phyloP scores from a whole-genome alignment of 2,329 filamentous ascomycete species.

The Ophiocordyceps unilateralis region DNA sequence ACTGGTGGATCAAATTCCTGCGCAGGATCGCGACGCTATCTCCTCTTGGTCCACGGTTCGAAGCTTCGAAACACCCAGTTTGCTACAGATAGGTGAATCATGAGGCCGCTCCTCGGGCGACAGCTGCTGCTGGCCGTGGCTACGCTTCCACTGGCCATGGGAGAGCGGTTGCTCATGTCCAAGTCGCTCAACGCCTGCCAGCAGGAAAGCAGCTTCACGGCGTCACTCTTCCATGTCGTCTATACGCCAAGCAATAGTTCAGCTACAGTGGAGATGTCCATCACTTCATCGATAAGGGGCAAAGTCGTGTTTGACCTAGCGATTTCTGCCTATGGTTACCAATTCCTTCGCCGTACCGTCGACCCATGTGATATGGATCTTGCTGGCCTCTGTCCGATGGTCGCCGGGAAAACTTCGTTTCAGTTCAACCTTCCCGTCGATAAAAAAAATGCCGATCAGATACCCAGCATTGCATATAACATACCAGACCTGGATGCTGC shows the following conservation, averaged over 20 bases:
- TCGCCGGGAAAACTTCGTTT: conserved; percentile 62
- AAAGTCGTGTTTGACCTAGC: conserved; percentile 63
- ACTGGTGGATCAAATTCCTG: too few species aligned
- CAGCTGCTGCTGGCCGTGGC: conserved; percentile 17
- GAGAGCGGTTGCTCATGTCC: conserved; percentile 55
- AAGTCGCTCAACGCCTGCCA: conserved; percentile 76
- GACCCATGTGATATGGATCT: conserved; percentile 61
- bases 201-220: conserved; percentile 68
- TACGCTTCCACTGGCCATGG: conserved; percentile 29
- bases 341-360: conserved; percentile 47
- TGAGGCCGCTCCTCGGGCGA: not conserved
- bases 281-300: conserved; percentile 61
- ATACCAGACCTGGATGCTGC: conserved; percentile 84
- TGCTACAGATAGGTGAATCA: not conserved
- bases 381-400: conserved; percentile 77
- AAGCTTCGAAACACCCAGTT: too few species aligned
- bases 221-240: conserved; percentile 72
- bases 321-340: conserved; percentile 69
- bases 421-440: conserved; percentile 49
- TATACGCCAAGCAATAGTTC: conserved; percentile 62
- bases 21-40: too few species aligned
- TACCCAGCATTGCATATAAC: conserved; percentile 74
- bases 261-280: conserved; percentile 55
- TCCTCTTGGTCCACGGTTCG: too few species aligned
- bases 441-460: conserved; percentile 33